Evolutionary conservation across 768 basidiomycete species (phyloP), one percentile per base, ranked within the genome.

Genomic region (Podaxis rugospora): DNA sequence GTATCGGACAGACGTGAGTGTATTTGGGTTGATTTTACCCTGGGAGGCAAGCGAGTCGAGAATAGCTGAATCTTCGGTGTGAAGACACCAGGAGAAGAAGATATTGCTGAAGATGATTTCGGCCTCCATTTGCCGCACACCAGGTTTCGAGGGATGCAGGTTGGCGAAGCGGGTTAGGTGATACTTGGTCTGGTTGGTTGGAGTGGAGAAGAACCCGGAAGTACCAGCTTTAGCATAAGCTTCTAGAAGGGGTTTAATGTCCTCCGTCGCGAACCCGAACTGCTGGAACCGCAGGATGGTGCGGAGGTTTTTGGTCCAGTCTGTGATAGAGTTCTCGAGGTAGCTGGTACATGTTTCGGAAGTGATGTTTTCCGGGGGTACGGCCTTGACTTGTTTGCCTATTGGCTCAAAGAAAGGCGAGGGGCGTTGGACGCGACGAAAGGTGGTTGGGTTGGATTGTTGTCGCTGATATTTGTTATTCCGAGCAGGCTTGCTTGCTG

Each of bases 81-180:
- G 7, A 9, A 13, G 39, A 25, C 18, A 10, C 57, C 59, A 61
- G 7, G 59, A 54, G 18, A 61, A 61, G 28, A 61, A 61, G 23
- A 61, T 55, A 16, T 49, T 61, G 42, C 51, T 53, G 46, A 55
- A 54, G 2, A 32, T 61, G 32, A 61, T 55, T 39, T 61, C 52
- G 0, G 59, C 59, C 3, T 54, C 59, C 11, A 44, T 35, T 18
- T 36, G 59, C 2, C 52, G 52, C 9, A 21, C 27, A 14, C 11
- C 23, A 5, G 32, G 44, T 14, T 44, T 36, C 16, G 42, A 5
- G 18, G 32, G 53, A 36, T 7, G 21, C 14, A 23, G 35, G 16
- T 54, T 14, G 16, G 35, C 28, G 32, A 55, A 21, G 1, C 53
- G 59, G 4, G 44, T 14, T 16, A 61, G 52, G 6, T 55, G 53